A percentile compares a stretch with the other conserved stretches of the same genome.
Conservation (phyloP, 2,329 filamentous ascomycete species). For the Balansia obtecta region DNA sequence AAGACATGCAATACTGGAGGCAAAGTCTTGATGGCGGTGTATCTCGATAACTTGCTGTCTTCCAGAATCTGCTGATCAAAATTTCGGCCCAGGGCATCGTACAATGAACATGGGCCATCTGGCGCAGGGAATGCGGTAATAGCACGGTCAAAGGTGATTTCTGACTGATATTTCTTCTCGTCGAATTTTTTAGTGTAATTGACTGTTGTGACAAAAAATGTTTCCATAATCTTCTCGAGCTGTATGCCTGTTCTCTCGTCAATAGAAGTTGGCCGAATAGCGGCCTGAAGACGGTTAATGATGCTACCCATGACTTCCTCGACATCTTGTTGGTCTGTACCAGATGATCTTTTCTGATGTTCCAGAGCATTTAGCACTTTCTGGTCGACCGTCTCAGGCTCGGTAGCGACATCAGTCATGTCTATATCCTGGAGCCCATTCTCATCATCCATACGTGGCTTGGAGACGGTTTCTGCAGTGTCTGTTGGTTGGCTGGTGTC, state of each 20-base stretch:
- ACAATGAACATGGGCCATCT: conserved; percentile 48
- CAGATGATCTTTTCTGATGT: conserved; percentile 33
- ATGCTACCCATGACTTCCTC: conserved; percentile 92
- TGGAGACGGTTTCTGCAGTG: not conserved
- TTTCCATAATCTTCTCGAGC: conserved; percentile 64
- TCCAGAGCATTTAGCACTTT: conserved; percentile 33
- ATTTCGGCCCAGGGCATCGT: conserved; percentile 71
- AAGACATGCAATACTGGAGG: conserved; percentile 83
- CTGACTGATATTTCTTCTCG: conserved; percentile 26
- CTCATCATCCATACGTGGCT: not conserved
- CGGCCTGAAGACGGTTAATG: conserved; percentile 79
- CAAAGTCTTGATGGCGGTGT: conserved; percentile 59
- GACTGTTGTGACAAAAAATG: conserved; percentile 50
- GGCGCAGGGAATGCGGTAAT: conserved; percentile 47
- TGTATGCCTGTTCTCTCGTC: conserved; percentile 56
- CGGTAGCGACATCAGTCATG: conserved; percentile 18
- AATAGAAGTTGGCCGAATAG: conserved; percentile 62
- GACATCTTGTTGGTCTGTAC: conserved; percentile 78
- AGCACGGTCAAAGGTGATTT: conserved; percentile 46
- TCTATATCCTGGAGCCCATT: conserved; percentile 12
- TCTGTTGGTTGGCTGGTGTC: not conserved
- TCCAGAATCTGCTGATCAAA: conserved; percentile 72
- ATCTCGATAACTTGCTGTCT: conserved; percentile 48
- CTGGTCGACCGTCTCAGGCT: conserved; percentile 29
- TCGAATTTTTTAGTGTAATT: conserved; percentile 45